Percentiles rank a stretch among this genome's conserved stretches.
Evolutionary conservation across 805 yeast species (phyloP).

Genomic region (Grigorovia yakushimaensis): DNA sequence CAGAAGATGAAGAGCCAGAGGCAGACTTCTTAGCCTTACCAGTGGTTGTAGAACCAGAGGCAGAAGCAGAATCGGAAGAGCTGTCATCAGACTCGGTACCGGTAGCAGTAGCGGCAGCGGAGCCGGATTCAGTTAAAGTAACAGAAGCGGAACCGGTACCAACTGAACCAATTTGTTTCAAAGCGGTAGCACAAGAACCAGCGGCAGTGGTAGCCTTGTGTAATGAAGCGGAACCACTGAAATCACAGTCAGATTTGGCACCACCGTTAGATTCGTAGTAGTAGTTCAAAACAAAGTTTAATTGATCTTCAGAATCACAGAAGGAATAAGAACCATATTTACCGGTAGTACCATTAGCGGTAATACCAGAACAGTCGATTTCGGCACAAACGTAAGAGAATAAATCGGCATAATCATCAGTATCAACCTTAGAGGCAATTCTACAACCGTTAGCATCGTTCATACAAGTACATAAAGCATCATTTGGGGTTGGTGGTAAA

Average conservation of each 20-base stretch:
- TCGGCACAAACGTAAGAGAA: slow-evolving; percentile 49
- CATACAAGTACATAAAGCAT: slow-evolving; percentile 56
- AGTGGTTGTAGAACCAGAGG: slow-evolving; percentile 1
- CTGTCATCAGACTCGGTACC: not conserved
- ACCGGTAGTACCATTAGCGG: slow-evolving; percentile 54
- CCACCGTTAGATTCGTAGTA: slow-evolving; percentile 46
- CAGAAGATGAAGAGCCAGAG: not conserved
- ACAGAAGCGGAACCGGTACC: slow-evolving; percentile 49
- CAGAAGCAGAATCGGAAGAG: slow-evolving; percentile 1
- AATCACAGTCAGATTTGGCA: slow-evolving; percentile 47
- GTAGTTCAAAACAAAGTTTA: slow-evolving; percentile 54
- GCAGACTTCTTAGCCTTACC: not conserved
- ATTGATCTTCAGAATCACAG: slow-evolving; percentile 57
- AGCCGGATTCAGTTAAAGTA: slow-evolving; percentile 23
- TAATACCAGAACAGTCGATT: slow-evolving; percentile 51
- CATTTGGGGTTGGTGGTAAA: slow-evolving; percentile 74
- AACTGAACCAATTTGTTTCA: slow-evolving; percentile 57
- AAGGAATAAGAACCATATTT: slow-evolving; percentile 62
- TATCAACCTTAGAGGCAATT: slow-evolving; percentile 42
- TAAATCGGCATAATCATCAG: slow-evolving; percentile 49
- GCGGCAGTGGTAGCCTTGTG: slow-evolving; percentile 39
- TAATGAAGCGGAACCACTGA: slow-evolving; percentile 58
- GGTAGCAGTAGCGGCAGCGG: slow-evolving; percentile 13
- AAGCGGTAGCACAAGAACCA: slow-evolving; percentile 44
- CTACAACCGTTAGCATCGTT: slow-evolving; percentile 48